A percentile compares a stretch with the other conserved stretches of the same genome.
These are phyloP conservation scores for Mucor sp. DNA, from an alignment of 371 early-diverging fungal species.

Conservation along the genomic window DNA sequence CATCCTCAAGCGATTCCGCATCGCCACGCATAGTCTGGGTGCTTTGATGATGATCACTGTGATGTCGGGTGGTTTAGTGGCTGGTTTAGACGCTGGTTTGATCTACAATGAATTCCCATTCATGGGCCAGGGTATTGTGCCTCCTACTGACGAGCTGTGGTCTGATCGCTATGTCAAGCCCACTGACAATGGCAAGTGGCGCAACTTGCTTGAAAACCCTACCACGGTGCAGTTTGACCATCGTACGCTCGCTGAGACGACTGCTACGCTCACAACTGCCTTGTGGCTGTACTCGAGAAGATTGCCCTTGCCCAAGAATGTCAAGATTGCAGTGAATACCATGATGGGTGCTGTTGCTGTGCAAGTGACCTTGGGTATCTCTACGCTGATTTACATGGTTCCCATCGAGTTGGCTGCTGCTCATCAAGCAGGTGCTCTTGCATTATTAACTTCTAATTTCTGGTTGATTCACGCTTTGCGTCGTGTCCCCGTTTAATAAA, in stretches of 20 bases:
- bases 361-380: constrained; percentile 90
- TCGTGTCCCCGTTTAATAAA: constrained; percentile 55
- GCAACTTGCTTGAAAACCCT: constrained; percentile 92
- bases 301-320: constrained; percentile 71
- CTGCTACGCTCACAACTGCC: constrained; percentile 70
- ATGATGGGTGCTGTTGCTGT: constrained; percentile 75
- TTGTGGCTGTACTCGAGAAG: constrained; percentile 75
- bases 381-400: constrained; percentile 90
- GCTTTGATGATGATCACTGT: constrained; percentile 85
- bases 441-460: constrained; percentile 80
- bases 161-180: constrained; percentile 58
- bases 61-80: constrained; percentile 94
- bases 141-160: constrained; percentile 75
- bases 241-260: constrained; percentile 85
- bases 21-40: constrained; percentile 61
- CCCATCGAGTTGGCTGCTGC: constrained; percentile 93
- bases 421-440: constrained; percentile 94
- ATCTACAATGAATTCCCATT: constrained; percentile 94
- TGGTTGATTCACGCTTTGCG: constrained; percentile 82
- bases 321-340: constrained; percentile 68
- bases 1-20: constrained; percentile 59
- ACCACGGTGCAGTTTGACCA: constrained; percentile 95
- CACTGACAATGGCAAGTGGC: constrained; percentile 65
- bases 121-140: constrained; percentile 84
- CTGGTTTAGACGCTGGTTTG: constrained; percentile 96